Percentiles rank a stretch among this genome's conserved stretches.
These are phyloP conservation scores for Eucalyptus coolabah DNA, from an alignment of 345 rosid genomes.

Conservation along the genomic window DNA sequence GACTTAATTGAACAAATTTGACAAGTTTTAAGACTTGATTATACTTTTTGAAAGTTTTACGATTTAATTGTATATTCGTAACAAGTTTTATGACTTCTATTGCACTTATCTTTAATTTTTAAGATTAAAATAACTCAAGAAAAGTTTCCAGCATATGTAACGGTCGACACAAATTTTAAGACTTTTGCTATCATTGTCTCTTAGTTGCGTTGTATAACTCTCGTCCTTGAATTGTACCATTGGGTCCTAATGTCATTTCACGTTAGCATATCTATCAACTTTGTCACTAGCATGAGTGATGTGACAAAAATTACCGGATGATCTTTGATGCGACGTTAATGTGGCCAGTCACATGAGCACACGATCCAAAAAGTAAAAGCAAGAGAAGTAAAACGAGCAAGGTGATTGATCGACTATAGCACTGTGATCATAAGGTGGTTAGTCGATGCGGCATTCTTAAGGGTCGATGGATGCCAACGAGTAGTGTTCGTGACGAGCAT, in stretches of 20 bases:
- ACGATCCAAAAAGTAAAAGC: not conserved
- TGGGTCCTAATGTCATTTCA: not conserved
- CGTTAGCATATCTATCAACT: fast-evolving
- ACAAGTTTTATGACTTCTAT: no score
- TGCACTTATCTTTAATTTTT: no score
- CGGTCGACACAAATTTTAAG: not conserved
- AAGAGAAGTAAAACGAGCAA: not conserved
- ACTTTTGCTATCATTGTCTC: not conserved
- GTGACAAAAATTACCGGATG: not conserved
- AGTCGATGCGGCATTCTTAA: not conserved
- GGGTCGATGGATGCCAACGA: not conserved
- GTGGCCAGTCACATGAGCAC: not conserved
- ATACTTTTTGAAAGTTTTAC: no score
- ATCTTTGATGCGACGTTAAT: not conserved
- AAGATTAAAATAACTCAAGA: not conserved
- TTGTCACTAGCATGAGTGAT: not conserved
- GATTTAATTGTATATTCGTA: no score
- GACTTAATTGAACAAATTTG: no score
- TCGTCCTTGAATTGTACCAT: not conserved
- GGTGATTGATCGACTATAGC: not conserved
- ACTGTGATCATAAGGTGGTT: not conserved
- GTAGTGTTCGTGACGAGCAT: fast-evolving
- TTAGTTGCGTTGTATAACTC: not conserved
- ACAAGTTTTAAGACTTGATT: no score
- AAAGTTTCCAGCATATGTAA: not conserved